Base-by-base conservation (phyloP, 1,139 yeast genomes). In the Lodderomyces margitis region DNA sequence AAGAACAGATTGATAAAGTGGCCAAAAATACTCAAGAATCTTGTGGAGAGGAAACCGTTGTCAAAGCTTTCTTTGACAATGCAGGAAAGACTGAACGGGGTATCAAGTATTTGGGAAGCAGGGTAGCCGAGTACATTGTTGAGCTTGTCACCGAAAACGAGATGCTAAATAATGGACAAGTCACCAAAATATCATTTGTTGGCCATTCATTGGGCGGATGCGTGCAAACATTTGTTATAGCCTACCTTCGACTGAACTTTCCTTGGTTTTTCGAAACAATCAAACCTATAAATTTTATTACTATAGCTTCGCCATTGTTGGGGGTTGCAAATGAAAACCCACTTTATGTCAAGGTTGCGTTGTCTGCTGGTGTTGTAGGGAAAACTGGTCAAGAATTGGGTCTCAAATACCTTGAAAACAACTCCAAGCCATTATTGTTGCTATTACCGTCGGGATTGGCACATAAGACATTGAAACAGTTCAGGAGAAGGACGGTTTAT, bases 171-270 rank as follows among this genome's bases (percentile, higher is more conserved):
- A 46, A 61, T 34, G 62, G 62, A 2, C 65, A 68, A 36, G 76
- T 85, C 1, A 58, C 61, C 1, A 81, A 78, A 52, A 81, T 92
- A 2, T 89, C 98, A 1, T 91, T 92, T 53, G 71, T 94, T 27
- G 96, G 92, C 1, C 98, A 92, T 61, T 91, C 98, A 0, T 66
- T 92, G 24, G 98, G 98, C 24, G 98, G 98, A 0, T 68, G 87
- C 35, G 83, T 86, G 3, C 98, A 92, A 61, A 80, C 94, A 0
- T 92, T 88, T 68, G 94, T 98, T 1, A 77, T 92, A 35, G 95
- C 96, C 0, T 88, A 88, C 57, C 74, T 64, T 14, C 57, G 60
- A 38, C 72, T 76, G 39, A 82, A 80, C 48, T 80, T 81, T 56
- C 94, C 96, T 0, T 78, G 82, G 68, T 80, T 85, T 47, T 88